These are phyloP conservation scores for Verruconis gallopava DNA, from an alignment of 2,329 filamentous ascomycete genomes.

Conservation along the genomic window DNA sequence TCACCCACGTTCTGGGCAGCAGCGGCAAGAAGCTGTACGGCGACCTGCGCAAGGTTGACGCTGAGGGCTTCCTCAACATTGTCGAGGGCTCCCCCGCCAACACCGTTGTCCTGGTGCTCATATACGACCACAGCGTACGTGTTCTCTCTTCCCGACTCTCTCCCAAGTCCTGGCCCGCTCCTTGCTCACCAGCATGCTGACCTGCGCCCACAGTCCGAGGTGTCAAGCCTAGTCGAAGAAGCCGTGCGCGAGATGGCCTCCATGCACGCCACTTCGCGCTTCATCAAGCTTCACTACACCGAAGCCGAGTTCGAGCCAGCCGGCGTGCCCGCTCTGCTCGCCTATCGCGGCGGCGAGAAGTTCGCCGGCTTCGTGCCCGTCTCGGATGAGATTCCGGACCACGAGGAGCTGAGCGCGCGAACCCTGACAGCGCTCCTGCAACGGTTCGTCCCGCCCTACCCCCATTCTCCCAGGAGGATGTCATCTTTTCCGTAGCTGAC, in stretches of 20 bases:
- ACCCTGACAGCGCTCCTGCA: constrained; percentile 35
- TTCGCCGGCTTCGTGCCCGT: constrained; percentile 83
- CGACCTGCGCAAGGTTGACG: constrained; percentile 71
- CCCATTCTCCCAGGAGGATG: neutral
- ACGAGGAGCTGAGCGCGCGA: constrained; percentile 35
- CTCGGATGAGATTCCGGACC: constrained; percentile 67
- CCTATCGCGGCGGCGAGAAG: constrained; percentile 80
- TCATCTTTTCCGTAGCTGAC: neutral
- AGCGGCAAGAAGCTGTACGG: constrained; percentile 71
- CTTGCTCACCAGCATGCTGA: constrained; percentile 4
- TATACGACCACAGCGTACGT: constrained; percentile 78
- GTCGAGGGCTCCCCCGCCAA: constrained; percentile 78
- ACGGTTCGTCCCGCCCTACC: neutral
- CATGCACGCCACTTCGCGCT: constrained; percentile 59
- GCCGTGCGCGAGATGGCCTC: constrained; percentile 64
- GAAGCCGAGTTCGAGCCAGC: constrained; percentile 92
- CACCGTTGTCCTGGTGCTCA: constrained; percentile 81
- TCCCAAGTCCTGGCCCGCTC: constrained; percentile 14
- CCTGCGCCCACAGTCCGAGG: constrained; percentile 50
- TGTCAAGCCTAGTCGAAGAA: constrained; percentile 66
- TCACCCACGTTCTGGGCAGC: constrained; percentile 46
- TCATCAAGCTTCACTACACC: constrained; percentile 80
- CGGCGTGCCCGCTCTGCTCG: constrained; percentile 74
- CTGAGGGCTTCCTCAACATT: constrained; percentile 84
- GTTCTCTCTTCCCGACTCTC: too few relatives aligned